Conservation (phyloP, 352 stramenopile genomes). For the Elongisporangium undulatum region DNA sequence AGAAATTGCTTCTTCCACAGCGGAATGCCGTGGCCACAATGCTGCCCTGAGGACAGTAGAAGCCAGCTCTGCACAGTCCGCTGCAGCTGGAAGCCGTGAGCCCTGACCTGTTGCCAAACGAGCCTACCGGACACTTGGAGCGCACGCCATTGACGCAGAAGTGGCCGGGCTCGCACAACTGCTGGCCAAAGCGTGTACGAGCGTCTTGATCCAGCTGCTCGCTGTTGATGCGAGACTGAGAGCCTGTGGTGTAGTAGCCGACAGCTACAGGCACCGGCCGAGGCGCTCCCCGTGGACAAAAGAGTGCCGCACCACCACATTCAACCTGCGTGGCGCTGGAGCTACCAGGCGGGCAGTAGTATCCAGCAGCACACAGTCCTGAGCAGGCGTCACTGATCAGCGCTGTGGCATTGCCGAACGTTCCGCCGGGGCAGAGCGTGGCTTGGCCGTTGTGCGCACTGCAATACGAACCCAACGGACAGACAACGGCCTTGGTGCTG, state of each 20-base stretch:
- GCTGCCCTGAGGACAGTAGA: conserved; percentile 32
- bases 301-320: conserved; percentile 34
- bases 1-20: conserved; percentile 24
- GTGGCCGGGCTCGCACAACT: conserved; percentile 38
- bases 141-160: conserved; percentile 36
- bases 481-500: conserved; percentile 12
- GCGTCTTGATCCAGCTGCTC: conserved; percentile 9
- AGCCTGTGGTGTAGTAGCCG: conserved; percentile 47
- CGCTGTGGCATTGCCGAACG: conserved; percentile 41
- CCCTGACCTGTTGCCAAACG: conserved; percentile 22
- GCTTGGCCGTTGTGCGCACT: conserved; percentile 23
- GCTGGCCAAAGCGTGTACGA: conserved; percentile 28
- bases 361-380: conserved; percentile 43
- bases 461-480: conserved; percentile 46
- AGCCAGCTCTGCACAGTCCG: conserved; percentile 31
- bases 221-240: conserved; percentile 4
- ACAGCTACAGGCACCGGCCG: conserved; percentile 22
- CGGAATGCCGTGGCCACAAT: conserved; percentile 7
- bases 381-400: conserved; percentile 41
- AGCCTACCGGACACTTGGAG: conserved; percentile 35
- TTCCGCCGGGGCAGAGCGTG: conserved; percentile 48
- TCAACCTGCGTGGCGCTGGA: conserved; percentile 24
- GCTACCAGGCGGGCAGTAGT: conserved; percentile 52
- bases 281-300: conserved; percentile 41
- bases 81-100: conserved; percentile 26